A percentile compares a stretch with the other conserved stretches of the same genome.
These are phyloP conservation scores for Scalesia atractyloides DNA, from an alignment of 129 eudicot species.

Conservation along the genomic window DNA sequence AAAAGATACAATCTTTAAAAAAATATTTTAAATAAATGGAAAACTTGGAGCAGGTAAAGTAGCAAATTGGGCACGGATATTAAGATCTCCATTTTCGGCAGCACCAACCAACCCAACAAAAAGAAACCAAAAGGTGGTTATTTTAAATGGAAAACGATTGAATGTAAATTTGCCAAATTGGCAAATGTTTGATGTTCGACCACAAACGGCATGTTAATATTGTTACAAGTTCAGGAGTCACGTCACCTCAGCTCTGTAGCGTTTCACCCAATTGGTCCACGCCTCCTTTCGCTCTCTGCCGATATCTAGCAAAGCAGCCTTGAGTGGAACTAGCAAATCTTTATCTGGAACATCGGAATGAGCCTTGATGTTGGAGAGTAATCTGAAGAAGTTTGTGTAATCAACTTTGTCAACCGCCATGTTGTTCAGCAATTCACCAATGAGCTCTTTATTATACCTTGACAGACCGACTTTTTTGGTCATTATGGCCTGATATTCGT, in stretches of 20 bases:
- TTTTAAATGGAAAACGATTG: not conserved
- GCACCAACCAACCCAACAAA: not conserved
- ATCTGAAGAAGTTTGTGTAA: constrained; percentile 90
- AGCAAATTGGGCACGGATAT: not conserved
- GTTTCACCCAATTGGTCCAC: constrained; percentile 86
- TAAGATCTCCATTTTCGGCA: not conserved
- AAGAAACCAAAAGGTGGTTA: not conserved
- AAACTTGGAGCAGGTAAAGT: not conserved
- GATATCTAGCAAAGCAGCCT: constrained; percentile 83
- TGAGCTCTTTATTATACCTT: constrained; percentile 76
- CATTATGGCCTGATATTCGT: constrained; percentile 88
- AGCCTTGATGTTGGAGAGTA: constrained; percentile 71
- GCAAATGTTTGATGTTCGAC: not conserved
- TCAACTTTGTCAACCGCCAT: constrained; percentile 98
- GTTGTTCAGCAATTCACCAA: constrained; percentile 75
- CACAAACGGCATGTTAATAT: not conserved
- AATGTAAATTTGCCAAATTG: not conserved
- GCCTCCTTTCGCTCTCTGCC: constrained; percentile 94
- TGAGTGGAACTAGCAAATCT: constrained; percentile 65
- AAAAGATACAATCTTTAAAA: not conserved
- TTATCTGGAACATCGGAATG: constrained; percentile 59
- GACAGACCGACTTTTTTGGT: constrained; percentile 78
- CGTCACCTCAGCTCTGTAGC: constrained; percentile 75
- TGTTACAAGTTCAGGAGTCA: constrained; percentile 5
- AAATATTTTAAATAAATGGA: not conserved